Base-by-base conservation (phyloP, 1,284 basidiomycete species). In the Ceratobasidium sp. region DNA sequence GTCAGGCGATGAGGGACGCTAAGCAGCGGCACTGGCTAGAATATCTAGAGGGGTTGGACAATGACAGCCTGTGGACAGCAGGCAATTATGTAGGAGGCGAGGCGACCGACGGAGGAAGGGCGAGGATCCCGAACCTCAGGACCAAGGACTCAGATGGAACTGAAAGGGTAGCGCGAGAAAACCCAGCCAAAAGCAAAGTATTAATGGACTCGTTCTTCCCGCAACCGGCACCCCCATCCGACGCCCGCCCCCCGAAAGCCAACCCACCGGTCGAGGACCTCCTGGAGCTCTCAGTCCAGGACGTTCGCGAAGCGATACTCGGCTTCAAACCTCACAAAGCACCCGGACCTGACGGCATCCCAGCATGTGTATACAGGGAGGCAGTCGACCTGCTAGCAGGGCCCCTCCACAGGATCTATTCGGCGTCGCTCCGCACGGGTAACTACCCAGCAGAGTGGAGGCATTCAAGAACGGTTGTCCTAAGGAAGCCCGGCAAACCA, bases 301-400 rank as follows among this genome's bases (percentile, higher is more conserved):
- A 74, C 23, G 58, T 74, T 9, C 9, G 2, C 18, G 8, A 52
- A 26, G 59, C 62, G 0, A 65, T 75, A 3, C 26, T 32, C n/a
- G 28, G 48, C 3, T 39, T 76, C 2, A 65, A 64, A 34, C 74
- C 75, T 3, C 60, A 55, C 72, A 85, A 85, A 58, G 83, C 80
- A 0, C 77, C 80, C 0, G 80, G 81, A 0, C 79, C 80, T 0
- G 81, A 81, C 48, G 77, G 77, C 0, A 77, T 82, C 3, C 78
- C 81, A 0, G 84, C 84, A 64, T 74, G 77, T 9, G 80, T 83
- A 0, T 76, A 80, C 61, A 78, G 67, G 12, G 34, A 80, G 1
- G 78, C 75, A 36, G 48, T 57, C 0, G 76, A 79, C 16, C n/a
- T 78, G 0, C 75, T 85, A 0, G 57, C 78, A 0, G 77, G 76